A percentile compares a stretch with the other conserved stretches of the same genome.
Conservation (phyloP, 2,329 filamentous ascomycete genomes). For the Neurospora sp. region DNA sequence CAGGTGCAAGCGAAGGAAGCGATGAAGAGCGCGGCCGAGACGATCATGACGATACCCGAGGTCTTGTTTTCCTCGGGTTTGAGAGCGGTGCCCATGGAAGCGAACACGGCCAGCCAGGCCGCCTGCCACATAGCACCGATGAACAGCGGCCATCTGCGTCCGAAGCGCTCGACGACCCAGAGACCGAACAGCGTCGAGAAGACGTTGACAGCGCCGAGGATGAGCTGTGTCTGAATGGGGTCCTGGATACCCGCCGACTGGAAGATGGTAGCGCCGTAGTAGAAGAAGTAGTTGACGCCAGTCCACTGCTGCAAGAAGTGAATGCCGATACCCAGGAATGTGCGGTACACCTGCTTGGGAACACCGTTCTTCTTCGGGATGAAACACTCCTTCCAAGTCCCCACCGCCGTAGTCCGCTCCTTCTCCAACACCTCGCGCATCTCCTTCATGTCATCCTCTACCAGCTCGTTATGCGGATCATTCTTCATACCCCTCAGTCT, state of each 20-base stretch:
- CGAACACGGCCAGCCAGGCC: constrained; percentile 55
- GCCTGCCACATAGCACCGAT: constrained; percentile 60
- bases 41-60: constrained; percentile 59
- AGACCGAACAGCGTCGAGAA: constrained; percentile 56
- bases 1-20: constrained; percentile 60
- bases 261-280: constrained; percentile 62
- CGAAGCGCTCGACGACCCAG: constrained; percentile 58
- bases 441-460: constrained; percentile 44
- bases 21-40: constrained; percentile 66
- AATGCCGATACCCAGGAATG: constrained; percentile 50
- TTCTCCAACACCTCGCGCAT: constrained; percentile 39
- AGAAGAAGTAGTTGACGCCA: constrained; percentile 52
- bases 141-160: constrained; percentile 59
- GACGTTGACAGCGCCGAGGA: constrained; percentile 60
- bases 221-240: constrained; percentile 58
- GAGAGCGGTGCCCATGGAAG: constrained; percentile 38
- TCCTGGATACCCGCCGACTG: constrained; percentile 55
- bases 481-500: constrained; percentile 42
- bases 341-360: constrained; percentile 52
- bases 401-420: constrained; percentile 33
- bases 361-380: constrained; percentile 30
- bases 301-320: constrained; percentile 62
- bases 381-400: constrained; percentile 52
- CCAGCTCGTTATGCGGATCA: constrained; percentile 31
- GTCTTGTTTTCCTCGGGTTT: constrained; percentile 32